Base-by-base conservation (phyloP, 495 filamentous ascomycete species). In the Peziza echinospora region DNA sequence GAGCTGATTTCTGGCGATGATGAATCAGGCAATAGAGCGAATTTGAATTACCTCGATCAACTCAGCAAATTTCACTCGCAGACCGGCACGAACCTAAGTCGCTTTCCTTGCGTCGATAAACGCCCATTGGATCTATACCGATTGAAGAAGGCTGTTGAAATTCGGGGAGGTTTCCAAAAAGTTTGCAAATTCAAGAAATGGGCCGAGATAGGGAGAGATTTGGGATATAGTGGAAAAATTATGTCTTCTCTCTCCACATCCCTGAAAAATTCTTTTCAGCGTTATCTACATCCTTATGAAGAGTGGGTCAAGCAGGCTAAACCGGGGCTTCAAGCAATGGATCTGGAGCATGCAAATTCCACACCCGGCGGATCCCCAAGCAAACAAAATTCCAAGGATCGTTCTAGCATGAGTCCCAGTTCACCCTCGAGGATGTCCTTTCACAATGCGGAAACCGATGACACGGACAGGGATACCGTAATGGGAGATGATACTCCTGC, bases 191-290 rank as follows among this genome's bases (percentile, higher is more conserved):
- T 76, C 43, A 99, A 99, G 63, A 96, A 93, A 67, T 99, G 89
- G 89, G 89, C 89, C 0, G 89, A 99, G 62, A 94, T 99, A 51
- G 89, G 89, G 26, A 79, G 89, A 58, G 87, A 94, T 61, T 65
- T 99, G 17, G 89, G 89, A 45, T 99, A 99, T 64, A 94, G 89
- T 58, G 89, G 89, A 58, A 99, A 99, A 65, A 99, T 99, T 53
- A 99, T 99, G 89, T 96, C 91, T 0, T 96, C 91, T n/a, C 64
- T 99, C 37, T 99, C 89, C 9, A 99, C 89, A 1, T 96, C 91
- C 19, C 73, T 99, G 44, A 99, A 96, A 63, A 99, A 96, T 56
- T 96, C 91, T 5, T 99, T 89, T 56, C 83, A 92, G 58, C 75
- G 84, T 60, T 99, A 87, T 77, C 75, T 99, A 9, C 79, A 83